A percentile compares a stretch with the other conserved stretches of the same genome.
phyloP scores from a whole-genome alignment of 441 rosid species.

The Pelargonium fulgidum region DNA sequence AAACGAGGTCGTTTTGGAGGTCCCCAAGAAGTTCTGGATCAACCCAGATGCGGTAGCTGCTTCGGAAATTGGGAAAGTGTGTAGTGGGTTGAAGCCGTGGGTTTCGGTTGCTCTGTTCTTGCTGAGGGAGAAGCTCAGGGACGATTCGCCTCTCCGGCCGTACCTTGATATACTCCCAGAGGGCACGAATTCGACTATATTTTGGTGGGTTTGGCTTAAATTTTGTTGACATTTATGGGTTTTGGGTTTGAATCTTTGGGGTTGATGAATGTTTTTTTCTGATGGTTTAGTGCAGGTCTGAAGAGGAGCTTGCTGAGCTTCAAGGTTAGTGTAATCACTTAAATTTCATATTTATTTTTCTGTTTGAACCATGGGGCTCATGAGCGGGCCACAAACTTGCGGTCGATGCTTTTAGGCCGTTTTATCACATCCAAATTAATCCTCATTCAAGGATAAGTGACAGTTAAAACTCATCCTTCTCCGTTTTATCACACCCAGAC shows the following conservation, averaged over 20 bases:
- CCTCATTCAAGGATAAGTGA: too few species aligned
- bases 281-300: slow-evolving; percentile 91
- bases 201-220: slow-evolving; percentile 57
- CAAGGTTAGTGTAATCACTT: slow-evolving; percentile 45
- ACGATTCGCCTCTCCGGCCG: slow-evolving; percentile 55
- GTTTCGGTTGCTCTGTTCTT: slow-evolving; percentile 75
- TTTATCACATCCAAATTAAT: too few species aligned
- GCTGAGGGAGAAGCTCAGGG: slow-evolving; percentile 62
- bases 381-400: too few species aligned
- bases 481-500: too few species aligned
- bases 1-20: slow-evolving; percentile 85
- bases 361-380: too few species aligned
- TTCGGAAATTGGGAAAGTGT: slow-evolving; percentile 71
- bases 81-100: slow-evolving; percentile 83
- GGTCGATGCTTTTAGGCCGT: too few species aligned
- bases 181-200: slow-evolving; percentile 69
- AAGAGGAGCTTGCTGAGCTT: slow-evolving; percentile 86
- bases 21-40: slow-evolving; percentile 81
- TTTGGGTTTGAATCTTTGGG: slow-evolving; percentile 14
- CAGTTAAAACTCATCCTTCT: too few species aligned
- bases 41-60: slow-evolving; percentile 69
- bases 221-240: background rate
- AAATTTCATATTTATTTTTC: too few species aligned
- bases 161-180: slow-evolving; percentile 83
- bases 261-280: slow-evolving; percentile 15